Percentiles rank a stretch among this genome's conserved stretches.
phyloP scores from a whole-genome alignment of 345 rosid genomes.

The Psidium guajava region DNA sequence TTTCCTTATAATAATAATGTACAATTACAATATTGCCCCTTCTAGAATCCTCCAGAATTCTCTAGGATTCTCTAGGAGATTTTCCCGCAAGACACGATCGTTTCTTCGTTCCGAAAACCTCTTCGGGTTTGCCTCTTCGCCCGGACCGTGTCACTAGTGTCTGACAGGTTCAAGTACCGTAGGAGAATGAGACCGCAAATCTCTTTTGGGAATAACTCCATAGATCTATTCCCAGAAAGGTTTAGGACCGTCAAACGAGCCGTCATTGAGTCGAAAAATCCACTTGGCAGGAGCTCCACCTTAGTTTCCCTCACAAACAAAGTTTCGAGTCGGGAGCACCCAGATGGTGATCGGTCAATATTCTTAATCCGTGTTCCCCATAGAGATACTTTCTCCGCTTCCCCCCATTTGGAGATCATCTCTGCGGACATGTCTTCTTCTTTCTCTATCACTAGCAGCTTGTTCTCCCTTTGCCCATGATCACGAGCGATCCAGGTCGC shows the following conservation, averaged over 20 bases:
- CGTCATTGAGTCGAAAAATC: neutral
- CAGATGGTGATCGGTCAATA: fast-evolving
- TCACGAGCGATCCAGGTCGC: neutral
- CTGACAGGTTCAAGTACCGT: neutral
- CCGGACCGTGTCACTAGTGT: no score
- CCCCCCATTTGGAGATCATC: neutral
- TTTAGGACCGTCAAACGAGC: fast-evolving
- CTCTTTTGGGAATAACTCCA: fast-evolving
- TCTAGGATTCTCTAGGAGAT: no score
- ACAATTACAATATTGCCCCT: no score
- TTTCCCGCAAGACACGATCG: no score
- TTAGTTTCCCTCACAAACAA: neutral
- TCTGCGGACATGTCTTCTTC: neutral
- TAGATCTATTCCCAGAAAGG: fast-evolving
- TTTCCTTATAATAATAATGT: no score
- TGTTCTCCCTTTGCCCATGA: neutral
- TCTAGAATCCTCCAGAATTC: no score
- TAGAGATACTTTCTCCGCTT: neutral
- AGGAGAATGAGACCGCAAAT: neutral
- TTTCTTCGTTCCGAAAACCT: no score
- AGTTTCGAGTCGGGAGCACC: fast-evolving
- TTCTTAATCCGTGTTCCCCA: fast-evolving
- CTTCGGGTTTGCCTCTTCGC: no score
- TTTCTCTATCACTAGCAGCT: neutral
- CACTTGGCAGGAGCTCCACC: fast-evolving